phyloP scores from a whole-genome alignment of 345 rosid genomes.

The Hibiscus tridactylites region DNA sequence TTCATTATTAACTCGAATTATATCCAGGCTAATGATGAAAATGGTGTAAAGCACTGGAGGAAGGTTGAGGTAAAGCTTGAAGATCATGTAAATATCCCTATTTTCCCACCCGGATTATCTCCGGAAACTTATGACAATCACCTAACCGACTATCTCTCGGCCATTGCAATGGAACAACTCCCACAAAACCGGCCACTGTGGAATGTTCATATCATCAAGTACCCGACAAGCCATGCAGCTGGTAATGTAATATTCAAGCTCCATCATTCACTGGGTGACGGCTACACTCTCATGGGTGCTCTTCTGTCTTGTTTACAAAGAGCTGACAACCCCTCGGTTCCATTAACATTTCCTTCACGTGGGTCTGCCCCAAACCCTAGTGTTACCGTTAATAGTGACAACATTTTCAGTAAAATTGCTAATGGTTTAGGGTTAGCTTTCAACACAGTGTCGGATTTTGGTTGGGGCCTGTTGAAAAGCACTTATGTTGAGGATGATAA shows the following conservation, averaged over 20 bases:
- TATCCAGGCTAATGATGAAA: conserved; percentile 4
- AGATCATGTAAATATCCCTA: conserved; percentile 18
- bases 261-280: conserved; percentile 54
- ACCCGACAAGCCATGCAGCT: conserved; percentile 31
- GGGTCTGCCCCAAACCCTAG: background rate
- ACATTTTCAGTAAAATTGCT: background rate
- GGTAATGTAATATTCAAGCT: conserved; percentile 34
- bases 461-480: conserved; percentile 35
- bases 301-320: conserved; percentile 46
- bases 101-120: conserved; percentile 22
- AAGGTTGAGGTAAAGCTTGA: conserved; percentile 12
- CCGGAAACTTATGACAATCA: conserved; percentile 23
- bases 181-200: conserved; percentile 34
- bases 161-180: conserved; percentile 19
- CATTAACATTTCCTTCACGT: conserved; percentile 33
- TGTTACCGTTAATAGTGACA: too few species aligned
- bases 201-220: conserved; percentile 44
- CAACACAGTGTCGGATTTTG: conserved; percentile 30
- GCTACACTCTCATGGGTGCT: conserved; percentile 44
- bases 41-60: conserved; percentile 5
- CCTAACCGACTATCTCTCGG: conserved; percentile 25
- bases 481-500: conserved; percentile 26
- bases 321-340: conserved; percentile 38
- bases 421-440: conserved; percentile 4
- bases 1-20: too few species aligned